Conservation (phyloP, 306 rosid genomes). For the Spatholobus suberectus region DNA sequence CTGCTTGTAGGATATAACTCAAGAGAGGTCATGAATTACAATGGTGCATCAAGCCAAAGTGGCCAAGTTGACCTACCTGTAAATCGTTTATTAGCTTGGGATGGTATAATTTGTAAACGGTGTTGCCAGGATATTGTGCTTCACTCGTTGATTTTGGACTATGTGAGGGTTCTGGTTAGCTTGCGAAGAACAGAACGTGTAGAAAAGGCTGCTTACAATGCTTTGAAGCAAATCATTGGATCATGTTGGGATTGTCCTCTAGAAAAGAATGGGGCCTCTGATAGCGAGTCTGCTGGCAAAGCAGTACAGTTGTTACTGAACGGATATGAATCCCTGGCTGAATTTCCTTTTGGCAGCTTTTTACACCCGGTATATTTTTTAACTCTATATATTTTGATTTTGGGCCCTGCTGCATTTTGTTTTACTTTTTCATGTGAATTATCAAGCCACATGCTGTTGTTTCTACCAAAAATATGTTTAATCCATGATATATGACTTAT, state of each 20-base stretch:
- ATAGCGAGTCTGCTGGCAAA: conserved; percentile 51
- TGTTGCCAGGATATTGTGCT: conserved; percentile 84
- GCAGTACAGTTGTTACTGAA: conserved; percentile 56
- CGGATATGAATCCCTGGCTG: conserved; percentile 88
- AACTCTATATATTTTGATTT: conserved; percentile 40
- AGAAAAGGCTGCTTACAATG: conserved; percentile 69
- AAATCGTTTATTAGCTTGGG: conserved; percentile 67
- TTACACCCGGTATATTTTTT: conserved; percentile 72
- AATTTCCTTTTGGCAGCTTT: conserved; percentile 90
- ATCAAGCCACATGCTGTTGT: conserved; percentile 5
- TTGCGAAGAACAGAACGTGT: conserved; percentile 74
- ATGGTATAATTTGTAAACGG: conserved; percentile 77
- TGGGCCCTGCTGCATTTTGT: conserved; percentile 33
- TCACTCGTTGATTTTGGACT: conserved; percentile 85
- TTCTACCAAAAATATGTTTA: conserved; percentile 21
- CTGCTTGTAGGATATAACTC: conserved; percentile 69
- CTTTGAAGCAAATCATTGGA: conserved; percentile 76
- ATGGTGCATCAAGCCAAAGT: conserved; percentile 66
- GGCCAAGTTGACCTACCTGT: conserved; percentile 71
- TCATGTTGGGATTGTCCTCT: conserved; percentile 57
- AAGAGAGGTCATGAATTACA: conserved; percentile 63
- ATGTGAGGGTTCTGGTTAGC: conserved; percentile 82
- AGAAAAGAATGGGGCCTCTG: conserved; percentile 48
- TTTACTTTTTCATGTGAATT: conserved; percentile 4
- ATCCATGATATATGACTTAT: conserved; percentile 9